Percentiles rank a stretch among this genome's conserved stretches.
Evolutionary conservation across 2,329 filamentous ascomycete species (phyloP).

Genomic region (Aspergillus sergii): DNA sequence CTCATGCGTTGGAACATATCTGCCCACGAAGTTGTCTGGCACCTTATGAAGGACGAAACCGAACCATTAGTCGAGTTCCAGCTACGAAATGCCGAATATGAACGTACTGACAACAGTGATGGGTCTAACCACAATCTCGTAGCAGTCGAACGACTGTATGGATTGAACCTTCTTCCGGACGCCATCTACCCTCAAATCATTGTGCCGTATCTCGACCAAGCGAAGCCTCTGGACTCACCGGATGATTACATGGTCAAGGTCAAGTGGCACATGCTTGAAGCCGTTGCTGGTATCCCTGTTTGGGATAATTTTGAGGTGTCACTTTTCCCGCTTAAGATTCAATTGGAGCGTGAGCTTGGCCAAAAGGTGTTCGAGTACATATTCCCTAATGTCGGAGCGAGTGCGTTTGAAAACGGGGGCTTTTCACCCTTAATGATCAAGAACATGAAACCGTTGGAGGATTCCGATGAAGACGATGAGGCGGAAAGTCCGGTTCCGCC

Average conservation of each 20-base stretch:
- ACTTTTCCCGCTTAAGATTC: constrained; percentile 88
- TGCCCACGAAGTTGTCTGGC: constrained; percentile 96
- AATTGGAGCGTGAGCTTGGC: constrained; percentile 88
- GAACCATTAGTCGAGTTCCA: constrained; percentile 92
- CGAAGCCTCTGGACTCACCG: constrained; percentile 57
- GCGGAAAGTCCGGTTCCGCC: constrained; percentile 23
- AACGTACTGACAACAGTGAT: constrained; percentile 94
- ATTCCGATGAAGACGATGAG: constrained; percentile 49
- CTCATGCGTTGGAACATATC: constrained; percentile 89
- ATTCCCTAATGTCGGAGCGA: constrained; percentile 77
- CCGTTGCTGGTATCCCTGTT: constrained; percentile 94
- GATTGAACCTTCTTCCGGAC: constrained; percentile 85
- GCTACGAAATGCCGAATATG: constrained; percentile 85
- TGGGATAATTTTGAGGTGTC: constrained; percentile 97
- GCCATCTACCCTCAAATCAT: constrained; percentile 97
- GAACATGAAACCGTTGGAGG: constrained; percentile 54
- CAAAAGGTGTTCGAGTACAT: constrained; percentile 96
- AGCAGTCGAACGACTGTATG: constrained; percentile 83
- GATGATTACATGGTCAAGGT: constrained; percentile 85
- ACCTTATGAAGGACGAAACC: constrained; percentile 82
- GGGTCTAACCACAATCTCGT: constrained; percentile 94
- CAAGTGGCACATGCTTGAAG: constrained; percentile 97
- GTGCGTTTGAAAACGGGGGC: constrained; percentile 50
- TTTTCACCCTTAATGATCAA: constrained; percentile 57
- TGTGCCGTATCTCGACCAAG: constrained; percentile 77